Evolutionary conservation across 2,329 filamentous ascomycete species (phyloP), one percentile per base, ranked within the genome.

Genomic region (Graphilbum sp.): DNA sequence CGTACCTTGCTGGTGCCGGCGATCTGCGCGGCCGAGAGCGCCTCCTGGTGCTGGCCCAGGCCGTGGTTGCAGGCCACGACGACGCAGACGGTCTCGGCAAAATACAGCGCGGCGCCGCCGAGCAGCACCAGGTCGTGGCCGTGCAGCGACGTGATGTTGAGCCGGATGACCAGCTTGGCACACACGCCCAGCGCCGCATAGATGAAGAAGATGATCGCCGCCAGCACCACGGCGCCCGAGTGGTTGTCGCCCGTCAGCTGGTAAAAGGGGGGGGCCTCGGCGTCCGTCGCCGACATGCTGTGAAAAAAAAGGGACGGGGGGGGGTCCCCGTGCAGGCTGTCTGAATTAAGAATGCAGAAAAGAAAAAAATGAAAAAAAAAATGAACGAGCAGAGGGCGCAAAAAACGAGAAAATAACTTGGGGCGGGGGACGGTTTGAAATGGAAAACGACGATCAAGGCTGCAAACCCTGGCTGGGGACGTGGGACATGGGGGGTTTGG

Each of bases 121-220:
- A 33, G 8, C 12, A 40, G 38, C 7, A 40, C 12, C 3, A 21
- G 5, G 17, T 40, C 38, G 34, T 40, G 38, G 11, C 6, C 4
- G 13, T 40, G 36, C 11, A 36, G 20, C 30, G 38, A 40, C 5
- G 38, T 25, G 8, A 40, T 29, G 34, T 36, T 40, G 27, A 36
- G 17, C 20, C 38, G 38, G 19, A 40, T 40, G 8, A 36, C 20
- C 29, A 40, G 21, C 29, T 40, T 40, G 4, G 38, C 34, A 7
- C 7, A 29, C 6, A 40, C 29, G 4, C 34, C 34, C 19, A 40
- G 19, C 4, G 36, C 6, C 20, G 38, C 38, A 16, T 40, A 40
- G 5, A 40, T 25, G 16, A 40, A 34, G 16, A 40, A 40, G 17
- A 40, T 36, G 29, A 36, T 25, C n/a, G 38, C 16, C 2, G 38